These are phyloP conservation scores for Apiospora malaysiana DNA, from an alignment of 2,329 filamentous ascomycete species.

Conservation along the genomic window DNA sequence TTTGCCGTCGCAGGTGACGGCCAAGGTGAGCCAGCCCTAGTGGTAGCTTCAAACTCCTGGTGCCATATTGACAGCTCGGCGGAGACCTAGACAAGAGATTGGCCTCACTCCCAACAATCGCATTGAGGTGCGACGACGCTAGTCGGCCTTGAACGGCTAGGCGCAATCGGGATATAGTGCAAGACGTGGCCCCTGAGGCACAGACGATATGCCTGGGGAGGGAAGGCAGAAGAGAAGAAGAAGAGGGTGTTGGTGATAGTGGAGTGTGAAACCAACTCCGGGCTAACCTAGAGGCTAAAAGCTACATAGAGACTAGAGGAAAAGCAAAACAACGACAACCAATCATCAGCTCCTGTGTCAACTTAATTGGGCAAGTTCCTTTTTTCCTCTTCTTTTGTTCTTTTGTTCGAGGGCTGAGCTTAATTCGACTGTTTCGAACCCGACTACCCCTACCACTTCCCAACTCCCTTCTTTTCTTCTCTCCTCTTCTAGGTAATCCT, in stretches of 20 bases:
- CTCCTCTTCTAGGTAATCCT: no score
- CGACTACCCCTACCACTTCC: neutral
- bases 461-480: neutral
- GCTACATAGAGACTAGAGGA: neutral
- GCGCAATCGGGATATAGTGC: slow-evolving; percentile 6
- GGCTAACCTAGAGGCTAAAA: no score
- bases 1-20: neutral
- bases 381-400: no score
- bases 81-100: neutral
- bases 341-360: neutral
- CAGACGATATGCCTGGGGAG: neutral
- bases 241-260: neutral
- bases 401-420: neutral
- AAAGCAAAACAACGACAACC: neutral
- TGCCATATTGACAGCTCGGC: neutral
- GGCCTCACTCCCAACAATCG: neutral
- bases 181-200: neutral
- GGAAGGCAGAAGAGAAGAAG: no score
- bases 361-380: neutral
- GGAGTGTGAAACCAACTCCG: neutral
- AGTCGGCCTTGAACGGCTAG: neutral
- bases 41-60: slow-evolving; percentile 1
- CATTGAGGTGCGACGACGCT: neutral
- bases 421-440: slow-evolving; percentile 15
- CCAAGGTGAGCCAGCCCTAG: neutral